A percentile compares a stretch with the other conserved stretches of the same genome.
phyloP scores from a whole-genome alignment of 164 flowering plant species.

The Stephania japonica region DNA sequence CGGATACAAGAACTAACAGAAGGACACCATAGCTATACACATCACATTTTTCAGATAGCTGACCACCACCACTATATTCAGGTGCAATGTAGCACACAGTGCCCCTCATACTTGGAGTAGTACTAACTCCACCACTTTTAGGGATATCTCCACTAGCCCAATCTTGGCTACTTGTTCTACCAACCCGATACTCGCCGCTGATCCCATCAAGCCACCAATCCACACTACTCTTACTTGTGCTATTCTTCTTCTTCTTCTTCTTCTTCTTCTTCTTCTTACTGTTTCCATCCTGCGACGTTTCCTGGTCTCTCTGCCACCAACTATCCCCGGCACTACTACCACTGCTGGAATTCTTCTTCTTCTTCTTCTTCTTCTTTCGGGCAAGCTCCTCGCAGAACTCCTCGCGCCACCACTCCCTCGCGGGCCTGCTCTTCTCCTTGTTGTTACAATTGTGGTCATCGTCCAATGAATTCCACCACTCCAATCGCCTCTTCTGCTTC shows the following conservation, averaged over 20 bases:
- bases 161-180: slow-evolving; percentile 53
- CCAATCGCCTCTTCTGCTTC: slow-evolving; percentile 44
- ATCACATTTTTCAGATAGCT: slow-evolving; percentile 76
- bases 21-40: slow-evolving; percentile 92
- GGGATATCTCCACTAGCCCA: slow-evolving; percentile 63
- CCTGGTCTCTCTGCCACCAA: slow-evolving; percentile 70
- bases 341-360: slow-evolving; percentile 25
- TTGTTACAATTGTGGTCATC: slow-evolving; percentile 41
- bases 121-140: slow-evolving; percentile 82
- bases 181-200: slow-evolving; percentile 58
- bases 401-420: slow-evolving; percentile 95
- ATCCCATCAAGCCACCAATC: slow-evolving; percentile 90
- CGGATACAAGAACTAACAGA: slow-evolving; percentile 75
- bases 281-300: slow-evolving; percentile 18
- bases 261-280: slow-evolving; percentile 48
- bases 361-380: slow-evolving; percentile 43
- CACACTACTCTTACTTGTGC: slow-evolving; percentile 49
- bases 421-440: slow-evolving; percentile 58
- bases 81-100: slow-evolving; percentile 97
- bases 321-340: slow-evolving; percentile 21
- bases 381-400: slow-evolving; percentile 76
- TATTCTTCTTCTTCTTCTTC: slow-evolving; percentile 45
- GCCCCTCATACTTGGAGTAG: slow-evolving; percentile 98
- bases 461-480: slow-evolving; percentile 85
- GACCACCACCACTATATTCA: slow-evolving; percentile 78